Conservation (phyloP, 352 stramenopile genomes). For the Phytophthora pinifolia region DNA sequence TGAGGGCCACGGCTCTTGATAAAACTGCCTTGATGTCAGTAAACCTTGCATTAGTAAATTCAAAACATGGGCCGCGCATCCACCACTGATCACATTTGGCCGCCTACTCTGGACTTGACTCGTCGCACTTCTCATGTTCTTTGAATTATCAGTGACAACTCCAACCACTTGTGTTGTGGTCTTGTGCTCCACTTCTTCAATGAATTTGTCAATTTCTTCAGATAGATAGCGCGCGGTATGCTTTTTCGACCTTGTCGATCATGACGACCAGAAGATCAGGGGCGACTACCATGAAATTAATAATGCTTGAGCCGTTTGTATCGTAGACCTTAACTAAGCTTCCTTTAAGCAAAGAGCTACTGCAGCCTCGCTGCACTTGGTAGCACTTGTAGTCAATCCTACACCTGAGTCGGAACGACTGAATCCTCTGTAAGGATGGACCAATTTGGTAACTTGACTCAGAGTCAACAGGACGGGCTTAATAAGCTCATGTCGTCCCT, state of each 20-base stretch:
- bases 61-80: slow-evolving; percentile 8
- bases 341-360: too few relatives aligned
- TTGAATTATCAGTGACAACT: slow-evolving; percentile 5
- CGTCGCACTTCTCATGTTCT: slow-evolving; percentile 7
- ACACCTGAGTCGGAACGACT: too few relatives aligned
- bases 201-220: slow-evolving; percentile 2
- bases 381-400: too few relatives aligned
- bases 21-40: not conserved
- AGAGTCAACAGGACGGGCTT: too few relatives aligned
- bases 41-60: slow-evolving; percentile 14
- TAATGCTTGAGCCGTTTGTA: slow-evolving; percentile 8
- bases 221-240: slow-evolving; percentile 2
- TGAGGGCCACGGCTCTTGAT: slow-evolving; percentile 2
- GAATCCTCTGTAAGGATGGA: too few relatives aligned
- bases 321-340: too few relatives aligned
- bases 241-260: slow-evolving; percentile 1
- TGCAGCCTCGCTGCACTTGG: too few relatives aligned
- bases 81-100: slow-evolving; percentile 4
- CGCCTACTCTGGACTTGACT: not conserved
- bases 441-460: too few relatives aligned
- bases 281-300: slow-evolving; percentile 1
- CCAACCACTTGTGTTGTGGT: not conserved
- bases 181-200: not conserved
- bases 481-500: too few relatives aligned
- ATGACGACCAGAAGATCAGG: slow-evolving; percentile 4